A percentile compares a stretch with the other conserved stretches of the same genome.
Evolutionary conservation across 2,329 filamentous ascomycete species (phyloP).

Genomic region (Sporothrix globosa): DNA sequence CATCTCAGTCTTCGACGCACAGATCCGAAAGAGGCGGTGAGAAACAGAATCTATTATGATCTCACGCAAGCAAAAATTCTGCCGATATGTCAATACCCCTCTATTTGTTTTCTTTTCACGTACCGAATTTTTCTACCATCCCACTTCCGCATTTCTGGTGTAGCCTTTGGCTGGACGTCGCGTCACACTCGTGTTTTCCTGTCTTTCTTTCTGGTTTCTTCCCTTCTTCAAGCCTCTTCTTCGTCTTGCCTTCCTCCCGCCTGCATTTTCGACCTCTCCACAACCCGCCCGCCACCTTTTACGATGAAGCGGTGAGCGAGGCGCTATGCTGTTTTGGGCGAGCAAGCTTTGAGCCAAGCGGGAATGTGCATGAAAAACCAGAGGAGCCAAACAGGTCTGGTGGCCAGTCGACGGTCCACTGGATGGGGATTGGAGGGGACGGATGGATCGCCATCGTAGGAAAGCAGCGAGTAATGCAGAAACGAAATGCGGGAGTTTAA

Average conservation of each 20-base stretch:
- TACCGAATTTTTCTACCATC: background rate
- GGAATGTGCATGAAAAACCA: conserved; percentile 19
- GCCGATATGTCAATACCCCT: conserved; percentile 4
- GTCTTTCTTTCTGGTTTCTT: background rate
- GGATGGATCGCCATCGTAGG: conserved; percentile 7
- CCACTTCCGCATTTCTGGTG: background rate
- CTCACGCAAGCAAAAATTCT: background rate
- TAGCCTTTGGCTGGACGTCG: background rate
- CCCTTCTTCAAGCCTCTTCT: background rate
- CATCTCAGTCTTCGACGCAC: background rate
- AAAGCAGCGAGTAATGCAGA: conserved; percentile 3
- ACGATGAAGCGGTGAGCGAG: conserved; percentile 37
- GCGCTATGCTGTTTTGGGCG: conserved; percentile 36
- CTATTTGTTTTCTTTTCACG: conserved; percentile 7
- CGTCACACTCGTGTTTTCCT: conserved; percentile 18
- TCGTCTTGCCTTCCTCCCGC: background rate
- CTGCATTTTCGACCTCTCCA: background rate
- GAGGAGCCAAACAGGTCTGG: background rate
- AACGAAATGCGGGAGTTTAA: background rate
- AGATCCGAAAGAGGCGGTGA: conserved; percentile 19
- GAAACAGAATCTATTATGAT: background rate
- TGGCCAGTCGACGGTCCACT: conserved; percentile 26
- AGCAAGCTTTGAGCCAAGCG: conserved; percentile 1
- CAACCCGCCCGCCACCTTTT: background rate
- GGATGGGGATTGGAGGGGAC: conserved; percentile 18